phyloP scores from a whole-genome alignment of 2,329 filamentous ascomycete species.

The Neofusicoccum laricinum region DNA sequence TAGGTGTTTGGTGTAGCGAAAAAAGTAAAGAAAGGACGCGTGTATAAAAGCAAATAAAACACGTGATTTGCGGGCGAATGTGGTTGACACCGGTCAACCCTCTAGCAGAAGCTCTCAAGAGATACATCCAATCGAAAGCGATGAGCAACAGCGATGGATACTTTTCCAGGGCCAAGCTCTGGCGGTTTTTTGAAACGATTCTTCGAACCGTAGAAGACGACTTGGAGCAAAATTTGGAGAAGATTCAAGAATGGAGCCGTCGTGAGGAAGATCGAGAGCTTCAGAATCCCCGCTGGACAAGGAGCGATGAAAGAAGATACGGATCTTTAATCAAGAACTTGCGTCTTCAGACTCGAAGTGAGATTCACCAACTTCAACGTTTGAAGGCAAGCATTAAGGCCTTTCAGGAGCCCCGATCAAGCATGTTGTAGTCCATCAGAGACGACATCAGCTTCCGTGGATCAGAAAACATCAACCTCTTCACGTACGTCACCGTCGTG shows the following conservation, averaged over 20 bases:
- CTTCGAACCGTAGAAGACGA: conserved; percentile 22
- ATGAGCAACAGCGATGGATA: conserved; percentile 1
- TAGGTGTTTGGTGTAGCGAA: too few relatives aligned
- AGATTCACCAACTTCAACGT: background rate
- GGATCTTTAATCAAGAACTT: conserved; percentile 21
- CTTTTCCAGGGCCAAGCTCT: conserved; percentile 5
- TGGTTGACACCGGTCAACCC: too few relatives aligned
- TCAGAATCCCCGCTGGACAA: conserved; percentile 32
- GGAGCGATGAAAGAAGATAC: conserved; percentile 31
- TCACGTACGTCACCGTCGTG: conserved; percentile 36
- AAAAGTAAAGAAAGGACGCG: too few relatives aligned
- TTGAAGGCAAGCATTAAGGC: conserved; percentile 17
- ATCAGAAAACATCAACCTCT: conserved; percentile 29
- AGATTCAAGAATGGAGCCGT: conserved; percentile 25
- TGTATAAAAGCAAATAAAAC: too few relatives aligned
- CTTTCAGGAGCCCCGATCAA: conserved; percentile 18
- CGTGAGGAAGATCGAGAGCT: conserved; percentile 26
- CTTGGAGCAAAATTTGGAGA: conserved; percentile 19
- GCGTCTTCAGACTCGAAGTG: too few relatives aligned
- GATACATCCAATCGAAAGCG: background rate
- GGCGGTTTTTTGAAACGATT: conserved; percentile 19
- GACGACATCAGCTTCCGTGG: conserved; percentile 21
- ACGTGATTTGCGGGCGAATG: too few relatives aligned
- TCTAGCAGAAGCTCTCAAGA: conserved; percentile 3
- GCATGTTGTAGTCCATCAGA: conserved; percentile 19